phyloP scores from a whole-genome alignment of 805 yeast genomes.

The Candida methanosorbosa region DNA sequence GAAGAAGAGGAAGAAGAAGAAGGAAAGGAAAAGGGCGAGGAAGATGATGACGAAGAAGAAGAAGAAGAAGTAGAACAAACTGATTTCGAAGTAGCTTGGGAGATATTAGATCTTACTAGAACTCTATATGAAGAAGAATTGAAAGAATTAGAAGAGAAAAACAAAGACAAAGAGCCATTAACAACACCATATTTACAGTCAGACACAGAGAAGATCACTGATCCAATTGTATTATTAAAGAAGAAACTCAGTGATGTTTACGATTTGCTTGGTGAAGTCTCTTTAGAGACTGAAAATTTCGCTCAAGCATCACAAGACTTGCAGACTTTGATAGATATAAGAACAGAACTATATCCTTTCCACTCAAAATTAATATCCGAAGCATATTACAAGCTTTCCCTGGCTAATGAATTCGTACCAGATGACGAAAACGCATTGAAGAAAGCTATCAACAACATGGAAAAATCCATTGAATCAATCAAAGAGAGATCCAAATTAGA shows the following conservation, averaged over 20 bases:
- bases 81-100: conserved; percentile 88
- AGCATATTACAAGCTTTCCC: conserved; percentile 70
- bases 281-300: conserved; percentile 85
- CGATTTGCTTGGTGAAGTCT: conserved; percentile 80
- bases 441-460: conserved; percentile 39
- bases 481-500: conserved; percentile 30
- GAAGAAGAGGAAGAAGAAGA: conserved; percentile 17
- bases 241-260: conserved; percentile 63
- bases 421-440: conserved; percentile 46
- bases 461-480: conserved; percentile 33
- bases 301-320: conserved; percentile 70
- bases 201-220: conserved; percentile 14
- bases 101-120: conserved; percentile 70
- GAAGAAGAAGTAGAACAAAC: conserved; percentile 39
- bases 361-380: conserved; percentile 59
- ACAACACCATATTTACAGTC: conserved; percentile 11
- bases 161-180: background rate
- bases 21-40: conserved; percentile 9
- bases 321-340: conserved; percentile 43
- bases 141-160: conserved; percentile 13
- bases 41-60: conserved; percentile 16
- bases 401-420: conserved; percentile 66
- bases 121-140: conserved; percentile 46
- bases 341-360: conserved; percentile 42
- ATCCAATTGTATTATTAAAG: conserved; percentile 28